Conservation (phyloP, 371 early-diverging fungal species). For the Circinella minor region DNA sequence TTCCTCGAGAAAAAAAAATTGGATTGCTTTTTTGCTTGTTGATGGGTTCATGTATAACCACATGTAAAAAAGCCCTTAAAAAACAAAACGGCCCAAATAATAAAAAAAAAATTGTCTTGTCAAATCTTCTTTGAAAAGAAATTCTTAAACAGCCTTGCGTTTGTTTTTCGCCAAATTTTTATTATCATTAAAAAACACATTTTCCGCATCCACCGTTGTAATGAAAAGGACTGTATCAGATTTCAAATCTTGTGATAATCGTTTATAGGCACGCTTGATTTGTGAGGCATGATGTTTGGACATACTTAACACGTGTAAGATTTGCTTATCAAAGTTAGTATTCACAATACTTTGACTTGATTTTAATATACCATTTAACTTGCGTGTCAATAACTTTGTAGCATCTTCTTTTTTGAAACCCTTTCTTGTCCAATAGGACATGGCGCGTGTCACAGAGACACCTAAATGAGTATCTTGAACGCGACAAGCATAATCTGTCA, state of each 20-base stretch:
- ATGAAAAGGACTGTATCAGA: slow-evolving; percentile 27
- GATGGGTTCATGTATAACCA: too few relatives aligned
- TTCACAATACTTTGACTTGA: slow-evolving; percentile 42
- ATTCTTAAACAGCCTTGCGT: not conserved
- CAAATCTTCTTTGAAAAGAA: not conserved
- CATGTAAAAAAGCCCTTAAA: too few relatives aligned
- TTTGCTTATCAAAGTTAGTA: slow-evolving; percentile 50
- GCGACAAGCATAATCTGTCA: slow-evolving; percentile 57
- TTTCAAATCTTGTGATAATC: slow-evolving; percentile 6
- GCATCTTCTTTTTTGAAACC: slow-evolving; percentile 45
- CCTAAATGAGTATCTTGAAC: slow-evolving; percentile 30
- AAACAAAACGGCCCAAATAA: too few relatives aligned
- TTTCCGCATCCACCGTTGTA: slow-evolving; percentile 25
- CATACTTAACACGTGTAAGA: slow-evolving; percentile 59
- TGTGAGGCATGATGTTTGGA: slow-evolving; percentile 37
- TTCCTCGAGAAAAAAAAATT: too few relatives aligned
- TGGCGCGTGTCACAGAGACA: slow-evolving; percentile 62
- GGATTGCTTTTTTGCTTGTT: too few relatives aligned
- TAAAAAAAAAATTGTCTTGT: too few relatives aligned
- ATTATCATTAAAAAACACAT: slow-evolving; percentile 8
- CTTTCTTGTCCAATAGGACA: slow-evolving; percentile 36
- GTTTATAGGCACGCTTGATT: slow-evolving; percentile 16
- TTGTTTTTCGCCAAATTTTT: not conserved
- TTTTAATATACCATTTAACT: slow-evolving; percentile 42
- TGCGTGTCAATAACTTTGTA: slow-evolving; percentile 42